A percentile compares a stretch with the other conserved stretches of the same genome.
Evolutionary conservation across 345 rosid species (phyloP).

Genomic region (Limnanthes douglasii): DNA sequence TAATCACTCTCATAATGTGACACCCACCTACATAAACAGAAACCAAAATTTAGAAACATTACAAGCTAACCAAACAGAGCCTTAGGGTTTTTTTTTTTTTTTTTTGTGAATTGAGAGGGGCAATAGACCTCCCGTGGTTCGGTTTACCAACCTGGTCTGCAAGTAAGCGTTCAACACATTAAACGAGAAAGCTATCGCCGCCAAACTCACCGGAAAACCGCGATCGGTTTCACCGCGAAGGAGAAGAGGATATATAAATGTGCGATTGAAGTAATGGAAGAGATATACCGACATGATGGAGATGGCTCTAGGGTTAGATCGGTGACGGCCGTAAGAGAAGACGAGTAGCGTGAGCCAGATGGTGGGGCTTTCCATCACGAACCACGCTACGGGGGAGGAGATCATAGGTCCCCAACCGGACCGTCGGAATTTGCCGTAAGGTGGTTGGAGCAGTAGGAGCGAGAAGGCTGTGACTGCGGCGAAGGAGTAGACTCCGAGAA

Average conservation of each 20-base stretch:
- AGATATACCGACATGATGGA: slow-evolving; percentile 47
- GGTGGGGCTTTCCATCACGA: slow-evolving; percentile 86
- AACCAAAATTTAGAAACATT: background rate
- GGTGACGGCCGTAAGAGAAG: slow-evolving; percentile 54
- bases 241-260: slow-evolving; percentile 66
- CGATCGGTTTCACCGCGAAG: slow-evolving; percentile 8
- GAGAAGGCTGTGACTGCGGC: slow-evolving; percentile 53
- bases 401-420: slow-evolving; percentile 86
- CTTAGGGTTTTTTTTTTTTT: too few species aligned
- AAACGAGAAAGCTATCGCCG: slow-evolving; percentile 47
- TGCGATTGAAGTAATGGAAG: slow-evolving; percentile 75
- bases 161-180: slow-evolving; percentile 57
- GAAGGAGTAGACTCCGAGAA: slow-evolving; percentile 36
- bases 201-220: slow-evolving; percentile 37
- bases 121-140: too few species aligned
- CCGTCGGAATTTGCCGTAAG: slow-evolving; percentile 88
- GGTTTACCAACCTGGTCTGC: too few species aligned
- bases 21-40: slow-evolving; percentile 55
- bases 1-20: slow-evolving; percentile 55
- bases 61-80: slow-evolving; percentile 2
- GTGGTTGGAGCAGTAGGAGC: slow-evolving; percentile 61
- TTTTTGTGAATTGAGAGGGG: too few species aligned
- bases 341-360: slow-evolving; percentile 56
- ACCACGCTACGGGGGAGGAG: slow-evolving; percentile 72
- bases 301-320: slow-evolving; percentile 37